Evolutionary conservation across 306 rosid genomes (phyloP), one percentile per base, ranked within the genome.

Genomic region (Coriaria nepalensis): DNA sequence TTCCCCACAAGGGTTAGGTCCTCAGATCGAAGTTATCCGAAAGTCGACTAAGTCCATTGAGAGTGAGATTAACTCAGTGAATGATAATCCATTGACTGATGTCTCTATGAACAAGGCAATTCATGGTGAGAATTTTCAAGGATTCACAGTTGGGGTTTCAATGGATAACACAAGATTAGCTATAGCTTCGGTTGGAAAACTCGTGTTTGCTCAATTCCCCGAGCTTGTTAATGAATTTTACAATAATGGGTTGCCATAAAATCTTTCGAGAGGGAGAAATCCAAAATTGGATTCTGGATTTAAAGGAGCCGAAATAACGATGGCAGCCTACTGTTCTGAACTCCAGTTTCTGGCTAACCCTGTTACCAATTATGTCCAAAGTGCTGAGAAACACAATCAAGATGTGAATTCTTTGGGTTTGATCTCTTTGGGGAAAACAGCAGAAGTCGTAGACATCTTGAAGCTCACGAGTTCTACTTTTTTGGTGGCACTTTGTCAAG

Each of bases 1-100:
- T 38, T 75, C 74, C 0, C 74, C 77, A 6, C 69, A 70, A 67
- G 70, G 77, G 81, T 14, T 75, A 38, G 75, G 77, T 52, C 81
- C 81, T 8, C 78, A 75, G 52, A 60, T 75, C 37, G 74, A 75
- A 49, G 69, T 63, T 4, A 60, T 75, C 32, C 45, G 69, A 14
- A 41, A 20, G 4, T 56, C 81, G 4, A 75, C 74, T 2, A 75
- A 70, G 13, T 52, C 64, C 9, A 70, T 75, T 2, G 74, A 74
- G 45, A 47, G 68, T 45, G 81, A 75, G 68, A 62, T 75, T 7
- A 74, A 74, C 57, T 71, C 65, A 32, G 58, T 63, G 55, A 69
- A 68, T 43, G 74, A 68, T 13, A 68, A 57, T 43, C 78, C 73
- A 13, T 35, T 58, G 68, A 59, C 47, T 8, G 64, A 73, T 56